These are phyloP conservation scores for Lumnitzera littorea DNA, from an alignment of 345 rosid species.

Conservation along the genomic window DNA sequence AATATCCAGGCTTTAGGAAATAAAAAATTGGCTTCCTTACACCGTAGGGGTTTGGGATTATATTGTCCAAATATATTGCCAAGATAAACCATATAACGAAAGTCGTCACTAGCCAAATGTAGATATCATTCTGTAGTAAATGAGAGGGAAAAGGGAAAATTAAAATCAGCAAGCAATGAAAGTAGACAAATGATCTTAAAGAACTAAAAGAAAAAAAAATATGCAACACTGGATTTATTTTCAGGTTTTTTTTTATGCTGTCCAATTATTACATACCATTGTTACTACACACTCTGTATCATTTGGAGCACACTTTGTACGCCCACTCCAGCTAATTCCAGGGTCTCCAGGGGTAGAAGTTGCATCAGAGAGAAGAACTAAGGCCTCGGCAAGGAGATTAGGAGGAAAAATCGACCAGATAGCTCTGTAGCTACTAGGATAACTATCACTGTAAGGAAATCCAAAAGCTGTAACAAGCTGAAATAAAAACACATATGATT, in stretches of 20 bases:
- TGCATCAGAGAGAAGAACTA: constrained; percentile 51
- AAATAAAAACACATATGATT: constrained; percentile 6
- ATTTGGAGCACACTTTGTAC: constrained; percentile 47
- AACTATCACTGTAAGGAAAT: constrained; percentile 43
- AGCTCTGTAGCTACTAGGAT: constrained; percentile 19
- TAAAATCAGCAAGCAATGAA: not conserved
- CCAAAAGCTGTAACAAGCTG: constrained; percentile 60
- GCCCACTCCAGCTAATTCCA: constrained; percentile 79
- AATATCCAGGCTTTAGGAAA: constrained; percentile 70
- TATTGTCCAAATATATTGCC: constrained; percentile 85
- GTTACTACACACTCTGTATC: constrained; percentile 55
- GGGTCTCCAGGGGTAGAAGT: constrained; percentile 59
- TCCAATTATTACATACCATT: constrained; percentile 37
- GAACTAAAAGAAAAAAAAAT: not conserved
- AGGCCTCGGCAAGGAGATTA: constrained; percentile 68
- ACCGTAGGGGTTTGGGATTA: constrained; percentile 72
- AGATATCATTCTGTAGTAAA: constrained; percentile 65
- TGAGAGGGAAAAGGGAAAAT: not conserved
- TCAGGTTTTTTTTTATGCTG: too few species aligned
- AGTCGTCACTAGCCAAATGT: constrained; percentile 58
- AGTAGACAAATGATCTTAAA: not conserved
- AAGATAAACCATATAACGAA: constrained; percentile 58
- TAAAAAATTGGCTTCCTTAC: constrained; percentile 68
- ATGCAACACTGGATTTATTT: too few species aligned
- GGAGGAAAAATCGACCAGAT: constrained; percentile 90